Percentiles rank a stretch among this genome's conserved stretches.
Conservation (phyloP, 495 filamentous ascomycete species). For the Penicillium goetzii region DNA sequence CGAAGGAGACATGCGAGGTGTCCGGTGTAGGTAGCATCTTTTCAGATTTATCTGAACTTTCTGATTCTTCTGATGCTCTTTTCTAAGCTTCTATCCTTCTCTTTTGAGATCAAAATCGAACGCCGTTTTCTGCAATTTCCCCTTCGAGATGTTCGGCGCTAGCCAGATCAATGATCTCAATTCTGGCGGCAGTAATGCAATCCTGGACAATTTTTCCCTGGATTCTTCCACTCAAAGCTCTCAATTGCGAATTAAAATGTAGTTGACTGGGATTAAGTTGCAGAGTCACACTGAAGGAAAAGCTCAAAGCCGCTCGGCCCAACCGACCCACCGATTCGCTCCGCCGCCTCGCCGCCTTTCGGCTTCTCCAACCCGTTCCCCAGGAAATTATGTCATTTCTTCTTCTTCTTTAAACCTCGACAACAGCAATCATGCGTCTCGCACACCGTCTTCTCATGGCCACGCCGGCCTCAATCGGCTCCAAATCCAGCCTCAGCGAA, state of each 20-base stretch:
- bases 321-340: slow-evolving; percentile 22
- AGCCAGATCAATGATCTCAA: background rate
- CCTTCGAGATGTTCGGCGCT: background rate
- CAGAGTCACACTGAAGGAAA: background rate
- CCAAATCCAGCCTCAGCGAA: slow-evolving; percentile 57
- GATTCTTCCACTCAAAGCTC: background rate
- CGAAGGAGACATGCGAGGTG: slow-evolving; percentile 84
- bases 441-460: slow-evolving; percentile 49
- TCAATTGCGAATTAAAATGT: background rate
- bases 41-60: slow-evolving; percentile 2
- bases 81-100: background rate
- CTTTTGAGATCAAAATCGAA: background rate
- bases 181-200: background rate
- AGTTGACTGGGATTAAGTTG: background rate
- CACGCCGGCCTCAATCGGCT: slow-evolving; percentile 49
- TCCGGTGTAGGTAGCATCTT: slow-evolving; percentile 89
- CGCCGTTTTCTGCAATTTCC: background rate
- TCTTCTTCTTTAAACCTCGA: slow-evolving; percentile 6
- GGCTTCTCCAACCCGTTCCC: slow-evolving; percentile 19
- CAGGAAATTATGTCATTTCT: slow-evolving; percentile 38
- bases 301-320: slow-evolving; percentile 6
- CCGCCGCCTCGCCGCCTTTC: slow-evolving; percentile 33
- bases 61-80: background rate
- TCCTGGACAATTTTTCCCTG: no score
- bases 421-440: slow-evolving; percentile 35